These are phyloP conservation scores for Saccharomyces hybrid DNA, from an alignment of 1,139 yeast species.

Conservation along the genomic window DNA sequence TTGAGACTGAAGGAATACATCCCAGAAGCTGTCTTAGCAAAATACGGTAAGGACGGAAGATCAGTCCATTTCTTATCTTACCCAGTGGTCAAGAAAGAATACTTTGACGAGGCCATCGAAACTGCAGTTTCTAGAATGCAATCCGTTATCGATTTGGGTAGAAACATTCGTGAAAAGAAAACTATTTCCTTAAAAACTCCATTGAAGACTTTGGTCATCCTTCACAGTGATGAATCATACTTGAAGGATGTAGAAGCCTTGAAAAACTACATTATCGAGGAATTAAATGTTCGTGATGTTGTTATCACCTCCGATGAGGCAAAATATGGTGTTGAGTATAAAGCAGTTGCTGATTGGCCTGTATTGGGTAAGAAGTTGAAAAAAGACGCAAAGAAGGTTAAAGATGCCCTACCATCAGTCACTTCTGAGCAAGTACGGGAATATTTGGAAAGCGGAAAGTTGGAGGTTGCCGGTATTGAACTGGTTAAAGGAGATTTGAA, in stretches of 20 bases:
- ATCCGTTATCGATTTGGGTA: conserved; percentile 90
- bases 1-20: conserved; percentile 62
- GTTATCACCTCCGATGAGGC: conserved; percentile 86
- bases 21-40: conserved; percentile 40
- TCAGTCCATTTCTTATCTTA: conserved; percentile 90
- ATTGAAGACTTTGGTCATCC: conserved; percentile 74
- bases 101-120: conserved; percentile 72
- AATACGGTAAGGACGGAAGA: conserved; percentile 50
- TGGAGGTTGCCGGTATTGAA: conserved; percentile 83
- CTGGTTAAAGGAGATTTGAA: conserved; percentile 82
- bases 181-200: conserved; percentile 92
- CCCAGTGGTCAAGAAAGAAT: conserved; percentile 78
- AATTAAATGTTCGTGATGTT: conserved; percentile 84
- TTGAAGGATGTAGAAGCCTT: conserved; percentile 72
- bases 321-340: conserved; percentile 84
- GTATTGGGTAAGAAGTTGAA: conserved; percentile 94
- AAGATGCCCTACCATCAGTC: conserved; percentile 81
- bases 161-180: conserved; percentile 94
- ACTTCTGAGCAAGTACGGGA: conserved; percentile 75
- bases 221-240: conserved; percentile 71
- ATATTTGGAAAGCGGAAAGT: conserved; percentile 64
- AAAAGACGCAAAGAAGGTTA: conserved; percentile 87
- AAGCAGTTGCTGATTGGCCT: conserved; percentile 98
- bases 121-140: conserved; percentile 93
- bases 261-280: conserved; percentile 75